Conservation (phyloP, 2,329 filamentous ascomycete genomes). For the Colletotrichum musae region DNA sequence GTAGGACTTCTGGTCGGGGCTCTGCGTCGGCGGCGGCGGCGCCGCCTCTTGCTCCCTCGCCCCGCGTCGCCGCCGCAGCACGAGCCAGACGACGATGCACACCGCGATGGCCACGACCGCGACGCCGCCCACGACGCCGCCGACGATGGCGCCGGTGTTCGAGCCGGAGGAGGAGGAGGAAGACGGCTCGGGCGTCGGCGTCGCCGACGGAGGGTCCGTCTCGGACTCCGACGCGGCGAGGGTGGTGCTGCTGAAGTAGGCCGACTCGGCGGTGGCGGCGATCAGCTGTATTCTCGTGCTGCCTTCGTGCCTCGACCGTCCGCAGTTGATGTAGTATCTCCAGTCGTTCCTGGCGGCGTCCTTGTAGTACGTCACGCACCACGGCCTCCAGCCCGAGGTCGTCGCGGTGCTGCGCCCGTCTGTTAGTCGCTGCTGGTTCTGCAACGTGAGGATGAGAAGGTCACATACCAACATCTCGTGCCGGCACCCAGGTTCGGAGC, state of each 20-base stretch:
- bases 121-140: conserved; percentile 18
- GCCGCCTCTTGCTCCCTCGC: background rate
- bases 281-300: background rate
- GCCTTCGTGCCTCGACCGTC: background rate
- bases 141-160: conserved; percentile 23
- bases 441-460: background rate
- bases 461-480: background rate
- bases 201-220: background rate
- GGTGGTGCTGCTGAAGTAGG: background rate
- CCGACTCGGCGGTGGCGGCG: conserved; percentile 4
- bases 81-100: conserved; percentile 26
- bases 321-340: background rate
- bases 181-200: background rate
- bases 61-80: background rate
- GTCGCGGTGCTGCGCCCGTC: background rate
- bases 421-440: background rate
- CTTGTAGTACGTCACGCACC: background rate
- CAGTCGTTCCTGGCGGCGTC: background rate
- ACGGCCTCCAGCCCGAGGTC: background rate
- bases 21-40: background rate
- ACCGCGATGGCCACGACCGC: conserved; percentile 22
- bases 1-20: conserved; percentile 2
- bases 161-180: background rate
- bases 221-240: background rate
- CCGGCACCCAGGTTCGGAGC: background rate